phyloP scores from a whole-genome alignment of 2,329 filamentous ascomycete species.

The Claviceps sp. region DNA sequence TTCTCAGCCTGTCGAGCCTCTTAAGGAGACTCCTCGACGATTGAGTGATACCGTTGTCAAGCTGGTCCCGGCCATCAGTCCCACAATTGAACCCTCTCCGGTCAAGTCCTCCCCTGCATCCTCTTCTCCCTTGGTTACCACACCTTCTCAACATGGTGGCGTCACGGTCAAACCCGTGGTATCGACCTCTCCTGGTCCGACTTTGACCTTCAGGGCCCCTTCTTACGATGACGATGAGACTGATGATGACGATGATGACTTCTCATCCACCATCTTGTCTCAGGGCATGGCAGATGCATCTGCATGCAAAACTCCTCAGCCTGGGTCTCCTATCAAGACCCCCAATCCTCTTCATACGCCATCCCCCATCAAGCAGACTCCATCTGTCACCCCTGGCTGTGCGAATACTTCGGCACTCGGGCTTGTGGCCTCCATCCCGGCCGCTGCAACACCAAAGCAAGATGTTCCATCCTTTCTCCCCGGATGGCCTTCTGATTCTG shows the following conservation, averaged over 20 bases:
- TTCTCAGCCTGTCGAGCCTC: constrained; percentile 14
- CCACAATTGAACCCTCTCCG: constrained; percentile 16
- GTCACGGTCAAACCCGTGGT: neutral
- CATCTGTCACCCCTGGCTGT: neutral
- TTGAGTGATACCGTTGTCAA: constrained; percentile 17
- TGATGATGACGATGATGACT: neutral
- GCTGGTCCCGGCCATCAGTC: constrained; percentile 14
- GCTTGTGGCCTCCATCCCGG: constrained; percentile 12
- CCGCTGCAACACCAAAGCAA: constrained; percentile 12
- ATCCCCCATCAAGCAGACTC: neutral
- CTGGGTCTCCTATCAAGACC: neutral
- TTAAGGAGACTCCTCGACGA: constrained; percentile 14
- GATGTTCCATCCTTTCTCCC: constrained; percentile 8
- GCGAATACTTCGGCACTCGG: constrained; percentile 8
- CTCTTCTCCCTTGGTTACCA: constrained; percentile 13
- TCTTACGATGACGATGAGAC: neutral
- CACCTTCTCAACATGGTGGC: neutral
- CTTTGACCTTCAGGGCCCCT: neutral
- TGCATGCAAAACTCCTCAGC: neutral
- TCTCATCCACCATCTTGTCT: neutral
- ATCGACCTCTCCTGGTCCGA: neutral
- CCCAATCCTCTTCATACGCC: neutral
- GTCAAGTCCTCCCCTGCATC: constrained; percentile 16
- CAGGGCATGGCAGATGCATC: neutral
- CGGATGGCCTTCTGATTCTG: constrained; percentile 5